Base-by-base conservation (phyloP, 164 flowering plant genomes). In the Stephania yunnanensis region DNA sequence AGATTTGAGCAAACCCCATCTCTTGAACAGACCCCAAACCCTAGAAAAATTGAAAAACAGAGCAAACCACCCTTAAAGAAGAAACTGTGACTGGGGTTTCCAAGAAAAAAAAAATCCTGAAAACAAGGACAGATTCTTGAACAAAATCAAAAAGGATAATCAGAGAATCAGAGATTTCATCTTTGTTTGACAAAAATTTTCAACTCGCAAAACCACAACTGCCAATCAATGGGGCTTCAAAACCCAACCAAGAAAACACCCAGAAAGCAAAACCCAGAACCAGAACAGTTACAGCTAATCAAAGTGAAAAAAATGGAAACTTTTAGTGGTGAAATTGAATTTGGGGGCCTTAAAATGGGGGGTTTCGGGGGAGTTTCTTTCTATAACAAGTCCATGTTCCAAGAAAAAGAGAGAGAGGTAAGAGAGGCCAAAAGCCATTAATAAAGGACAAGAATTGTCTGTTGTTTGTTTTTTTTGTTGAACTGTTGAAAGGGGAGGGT, bases 381-480 rank as follows among this genome's bases (percentile, higher is more conserved):
- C 42, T 36, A 2, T 4, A 6, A 12, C 5, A 31, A 5, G 2
- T 22, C 25, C 69, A 67, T 67, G 69, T 67, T 67, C 44, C 69
- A 67, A 67, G 69, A 65, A 67, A 67, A 65, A 67, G 12, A 25
- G 25, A 25, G 45, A 67, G 46, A 25, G 68, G 31, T 31, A 30
- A 30, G 6, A 67, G 45, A 67, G 44, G 69, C 69, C 69, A 67
- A 67, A 67, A 67, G 64, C 69, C 69, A 42, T 30, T 12, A 31
- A 44, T 29, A 67, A 67, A 25, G 69, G 69, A 67, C 80, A 84
- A 84, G 80, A 22, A 22, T 65, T 22, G 68, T 65, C 36, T 65
- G 36, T 12, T 22, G 31, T 65, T 65, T 29, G 64, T 65, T 65
- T 65, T 30, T 22, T 65, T 31, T 65, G 13, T 0, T 50, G 5